phyloP scores from a whole-genome alignment of 2,329 filamentous ascomycete species.

The Fusarium longipes region DNA sequence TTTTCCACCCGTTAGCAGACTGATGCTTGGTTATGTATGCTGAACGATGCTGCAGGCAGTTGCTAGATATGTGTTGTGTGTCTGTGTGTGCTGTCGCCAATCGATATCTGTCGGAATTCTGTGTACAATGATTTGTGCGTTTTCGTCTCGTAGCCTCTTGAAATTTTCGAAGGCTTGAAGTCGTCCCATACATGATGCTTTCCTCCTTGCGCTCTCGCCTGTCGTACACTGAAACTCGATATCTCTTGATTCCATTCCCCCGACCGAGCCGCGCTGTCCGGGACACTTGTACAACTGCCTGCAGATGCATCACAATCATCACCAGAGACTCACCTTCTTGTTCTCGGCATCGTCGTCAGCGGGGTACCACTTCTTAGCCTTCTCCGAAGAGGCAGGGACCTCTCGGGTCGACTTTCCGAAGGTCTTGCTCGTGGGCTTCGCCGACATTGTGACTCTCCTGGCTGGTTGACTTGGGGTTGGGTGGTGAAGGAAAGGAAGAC shows the following conservation, averaged over 20 bases:
- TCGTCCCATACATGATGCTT: slow-evolving; percentile 5
- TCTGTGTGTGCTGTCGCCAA: slow-evolving; percentile 13
- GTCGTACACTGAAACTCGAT: slow-evolving; percentile 14
- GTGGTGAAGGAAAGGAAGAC: slow-evolving; percentile 52
- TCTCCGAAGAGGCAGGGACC: slow-evolving; percentile 86
- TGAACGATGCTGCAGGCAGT: slow-evolving; percentile 16
- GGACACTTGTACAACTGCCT: slow-evolving; percentile 25
- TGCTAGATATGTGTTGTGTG: background rate
- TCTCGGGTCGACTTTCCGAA: slow-evolving; percentile 97
- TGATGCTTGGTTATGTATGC: slow-evolving; percentile 17
- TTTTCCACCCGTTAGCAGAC: slow-evolving; percentile 48
- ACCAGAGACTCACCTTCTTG: slow-evolving; percentile 85
- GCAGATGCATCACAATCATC: slow-evolving; percentile 41
- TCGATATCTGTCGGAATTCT: slow-evolving; percentile 32
- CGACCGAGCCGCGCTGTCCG: slow-evolving; percentile 10
- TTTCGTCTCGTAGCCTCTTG: slow-evolving; percentile 31
- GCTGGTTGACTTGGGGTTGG: slow-evolving; percentile 56
- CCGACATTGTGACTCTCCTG: slow-evolving; percentile 73
- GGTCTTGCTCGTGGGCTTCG: slow-evolving; percentile 86
- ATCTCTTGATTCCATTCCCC: slow-evolving; percentile 21
- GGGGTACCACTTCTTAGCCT: slow-evolving; percentile 99
- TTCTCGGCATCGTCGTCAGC: slow-evolving; percentile 88
- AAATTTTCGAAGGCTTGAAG: slow-evolving; percentile 22
- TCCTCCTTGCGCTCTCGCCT: slow-evolving; percentile 20
- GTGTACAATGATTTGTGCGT: slow-evolving; percentile 19